Evolutionary conservation across 768 basidiomycete genomes (phyloP), one percentile per base, ranked within the genome.

Genomic region (Trametes maxima): DNA sequence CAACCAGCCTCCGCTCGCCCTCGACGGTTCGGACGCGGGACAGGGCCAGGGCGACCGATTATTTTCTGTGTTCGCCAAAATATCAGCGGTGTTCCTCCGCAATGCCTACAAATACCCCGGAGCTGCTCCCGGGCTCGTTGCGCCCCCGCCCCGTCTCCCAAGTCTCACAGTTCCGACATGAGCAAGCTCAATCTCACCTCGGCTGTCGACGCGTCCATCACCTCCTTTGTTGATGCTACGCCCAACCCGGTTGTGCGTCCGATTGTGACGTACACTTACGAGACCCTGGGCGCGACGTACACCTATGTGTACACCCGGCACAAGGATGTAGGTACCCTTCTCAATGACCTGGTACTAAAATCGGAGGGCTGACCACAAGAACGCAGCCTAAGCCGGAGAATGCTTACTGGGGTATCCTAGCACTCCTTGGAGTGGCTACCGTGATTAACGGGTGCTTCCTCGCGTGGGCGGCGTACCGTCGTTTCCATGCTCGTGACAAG

Each of bases 401-500:
- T 21, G 43, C 54, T 19, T 55, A 55, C 54, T 55, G 54, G 54
- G 54, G 54, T 22, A 19, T 55, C 3, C 35, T 59, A 14, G 33
- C 58, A 52, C 42, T 65, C n/a, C 57, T 69, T 8, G 68, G 42
- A 5, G 48, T 65, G 16, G 68, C 62, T 2, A 57, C 63, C 7
- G 7, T 63, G 42, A 44, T 65, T 48, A 68, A 71, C 57, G 21
- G 58, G 4, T 44, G 25, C 35, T 68, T 60, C 22, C 54, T 68
- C 13, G 43, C 52, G 8, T 68, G 70, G 68, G 63, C 65, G 5
- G 62, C 59, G 44, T 52, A 54, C 21, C 65, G 61, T 4, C 68
- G 66, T 17, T 65, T 49, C n/a, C 28, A 42, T 17, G 56, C 40
- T 16, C 46, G 47, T 3, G 21, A 36, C 35, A 37, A 12, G 47